A percentile compares a stretch with the other conserved stretches of the same genome.
Conservation (phyloP, 2,329 filamentous ascomycete genomes). For the Paraphaeosphaeria sporulosa region DNA sequence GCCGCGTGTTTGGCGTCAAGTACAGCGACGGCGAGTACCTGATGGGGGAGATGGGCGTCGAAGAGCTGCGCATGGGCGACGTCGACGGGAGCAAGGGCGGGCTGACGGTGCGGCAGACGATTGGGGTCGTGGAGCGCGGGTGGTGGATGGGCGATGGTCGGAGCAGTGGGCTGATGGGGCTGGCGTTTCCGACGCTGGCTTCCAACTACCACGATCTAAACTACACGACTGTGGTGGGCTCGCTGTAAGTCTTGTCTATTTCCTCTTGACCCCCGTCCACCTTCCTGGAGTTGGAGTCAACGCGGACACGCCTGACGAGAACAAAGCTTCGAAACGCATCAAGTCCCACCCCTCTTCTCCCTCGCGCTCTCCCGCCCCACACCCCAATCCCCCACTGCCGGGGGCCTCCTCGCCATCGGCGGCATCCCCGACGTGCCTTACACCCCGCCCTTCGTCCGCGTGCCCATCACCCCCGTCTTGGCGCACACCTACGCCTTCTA, state of each 20-base stretch:
- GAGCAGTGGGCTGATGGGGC: constrained; percentile 39
- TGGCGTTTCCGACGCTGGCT: constrained; percentile 33
- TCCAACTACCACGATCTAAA: constrained; percentile 21
- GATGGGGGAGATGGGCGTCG: constrained; percentile 28
- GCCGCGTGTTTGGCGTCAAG: constrained; percentile 25
- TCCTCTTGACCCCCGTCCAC: neutral
- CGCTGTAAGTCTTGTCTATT: constrained; percentile 29
- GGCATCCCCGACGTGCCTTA: constrained; percentile 32
- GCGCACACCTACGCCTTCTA: constrained; percentile 34
- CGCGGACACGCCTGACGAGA: neutral
- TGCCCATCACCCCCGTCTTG: constrained; percentile 24
- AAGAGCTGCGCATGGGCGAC: constrained; percentile 30
- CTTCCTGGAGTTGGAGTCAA: neutral
- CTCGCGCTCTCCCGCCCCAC: constrained; percentile 35
- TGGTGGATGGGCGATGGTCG: constrained; percentile 38
- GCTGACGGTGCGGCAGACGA: constrained; percentile 23
- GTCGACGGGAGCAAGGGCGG: constrained; percentile 16
- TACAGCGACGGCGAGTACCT: constrained; percentile 39
- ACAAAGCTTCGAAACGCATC: constrained; percentile 21
- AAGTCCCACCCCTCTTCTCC: constrained; percentile 30
- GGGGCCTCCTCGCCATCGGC: constrained; percentile 42
- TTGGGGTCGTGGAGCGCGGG: constrained; percentile 37
- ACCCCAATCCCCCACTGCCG: constrained; percentile 13
- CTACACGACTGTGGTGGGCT: constrained; percentile 34
- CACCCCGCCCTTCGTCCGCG: constrained; percentile 25